Evolutionary conservation across 495 filamentous ascomycete species (phyloP), one percentile per base, ranked within the genome.

Genomic region (Daldinia concentrica): DNA sequence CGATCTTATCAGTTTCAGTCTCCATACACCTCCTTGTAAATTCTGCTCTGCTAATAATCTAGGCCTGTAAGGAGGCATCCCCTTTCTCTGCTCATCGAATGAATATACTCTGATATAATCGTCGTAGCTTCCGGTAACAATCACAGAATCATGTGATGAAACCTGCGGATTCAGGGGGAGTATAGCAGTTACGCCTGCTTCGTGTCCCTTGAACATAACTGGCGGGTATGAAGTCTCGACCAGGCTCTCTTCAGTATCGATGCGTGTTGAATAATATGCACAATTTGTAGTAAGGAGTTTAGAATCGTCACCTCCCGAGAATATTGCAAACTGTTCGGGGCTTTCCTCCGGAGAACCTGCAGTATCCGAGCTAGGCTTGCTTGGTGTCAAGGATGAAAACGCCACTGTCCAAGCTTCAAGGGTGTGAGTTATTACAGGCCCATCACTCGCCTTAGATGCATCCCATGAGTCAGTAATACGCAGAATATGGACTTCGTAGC

Each of bases 61-160:
- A 29, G 90, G 80, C 56, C 87, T 50, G 5, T 62, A 66, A 55
- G 60, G 43, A 43, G 68, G 58, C 14, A 43, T 36, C 1, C 69
- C 69, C 14, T 27, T 26, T 36, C 58, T 45, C 15, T 60, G 56
- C 11, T 70, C 63, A 50, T 67, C 36, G 5, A 84, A 65, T 0
- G 78, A 68, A 57, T 82, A 91, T 24, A 97, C 81, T 36, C 95
- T 86, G 39, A 98, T 80, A 76, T 84, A 80, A 69, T 99, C 96
- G 69, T 99, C 95, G 77, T 98, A 99, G 74, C 93, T 95, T 11
- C 95, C 95, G 3, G 94, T 98, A 32, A 97, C 73, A 7, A 97
- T 68, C 6, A 93, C 69, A 19, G 84, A 84, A 0, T 81, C 79
- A 17, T 76, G 79, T 19, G 79, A 79, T 0, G 73, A 37, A 27